A percentile compares a stretch with the other conserved stretches of the same genome.
phyloP scores from a whole-genome alignment of 768 basidiomycete genomes.

The Peribolospora baueri region DNA sequence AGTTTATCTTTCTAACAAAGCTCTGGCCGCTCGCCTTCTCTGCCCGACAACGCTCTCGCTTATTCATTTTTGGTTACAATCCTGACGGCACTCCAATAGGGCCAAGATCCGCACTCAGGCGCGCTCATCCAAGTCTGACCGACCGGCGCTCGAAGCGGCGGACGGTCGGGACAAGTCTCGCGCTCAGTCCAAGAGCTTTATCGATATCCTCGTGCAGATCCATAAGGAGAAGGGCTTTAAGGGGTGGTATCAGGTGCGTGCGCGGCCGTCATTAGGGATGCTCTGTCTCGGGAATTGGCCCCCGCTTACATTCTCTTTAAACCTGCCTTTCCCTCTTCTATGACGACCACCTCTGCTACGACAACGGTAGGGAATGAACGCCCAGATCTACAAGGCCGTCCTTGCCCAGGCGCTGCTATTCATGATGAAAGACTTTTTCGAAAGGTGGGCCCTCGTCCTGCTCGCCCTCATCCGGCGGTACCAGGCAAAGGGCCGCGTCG shows the following conservation, averaged over 20 bases:
- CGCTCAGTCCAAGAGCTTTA: conserved; percentile 35
- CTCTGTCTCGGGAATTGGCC: background rate
- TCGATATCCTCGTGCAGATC: conserved; percentile 48
- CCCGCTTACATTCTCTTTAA: background rate
- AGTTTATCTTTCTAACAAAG: too few relatives aligned
- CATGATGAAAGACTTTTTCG: conserved; percentile 93
- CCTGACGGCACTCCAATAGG: too few relatives aligned
- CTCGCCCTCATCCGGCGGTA: background rate
- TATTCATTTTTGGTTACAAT: too few relatives aligned
- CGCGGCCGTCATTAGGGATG: background rate
- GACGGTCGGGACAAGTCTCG: background rate
- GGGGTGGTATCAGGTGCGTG: conserved; percentile 85
- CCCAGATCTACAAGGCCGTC: conserved; percentile 88
- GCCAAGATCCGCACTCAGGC: too few relatives aligned
- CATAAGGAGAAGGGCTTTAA: conserved; percentile 49
- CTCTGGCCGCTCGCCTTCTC: too few relatives aligned
- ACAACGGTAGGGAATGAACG: conserved; percentile 59
- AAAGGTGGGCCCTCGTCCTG: conserved; percentile 54
- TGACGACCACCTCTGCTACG: background rate
- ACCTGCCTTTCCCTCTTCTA: background rate
- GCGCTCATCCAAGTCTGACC: too few relatives aligned
- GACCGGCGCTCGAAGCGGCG: too few relatives aligned
- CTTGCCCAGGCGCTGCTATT: conserved; percentile 85
- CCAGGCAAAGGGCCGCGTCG: too few relatives aligned
- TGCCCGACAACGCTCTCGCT: too few relatives aligned